These are phyloP conservation scores for Fusarium mundagurra DNA, from an alignment of 2,329 filamentous ascomycete species.

Conservation along the genomic window DNA sequence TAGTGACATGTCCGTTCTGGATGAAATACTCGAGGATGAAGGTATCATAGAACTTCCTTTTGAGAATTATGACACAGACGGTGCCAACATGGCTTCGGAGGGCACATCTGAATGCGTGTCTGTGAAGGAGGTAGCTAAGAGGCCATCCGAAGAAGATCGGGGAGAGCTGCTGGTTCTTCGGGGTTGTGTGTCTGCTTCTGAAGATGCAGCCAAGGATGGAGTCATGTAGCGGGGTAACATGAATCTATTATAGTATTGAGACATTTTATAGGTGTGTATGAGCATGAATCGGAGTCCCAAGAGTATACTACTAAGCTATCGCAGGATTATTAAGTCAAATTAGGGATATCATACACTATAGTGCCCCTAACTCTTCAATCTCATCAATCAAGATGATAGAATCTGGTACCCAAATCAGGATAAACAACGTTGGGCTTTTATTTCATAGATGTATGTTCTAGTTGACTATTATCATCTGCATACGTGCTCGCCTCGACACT, in stretches of 20 bases:
- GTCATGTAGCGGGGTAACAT: background rate
- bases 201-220: background rate
- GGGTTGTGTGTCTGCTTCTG: background rate
- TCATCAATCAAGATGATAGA: background rate
- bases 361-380: background rate
- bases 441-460: background rate
- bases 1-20: background rate
- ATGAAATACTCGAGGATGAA: slow-evolving; percentile 18
- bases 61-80: background rate
- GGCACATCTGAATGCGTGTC: background rate
- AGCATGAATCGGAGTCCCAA: background rate
- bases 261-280: background rate
- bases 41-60: background rate
- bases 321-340: background rate
- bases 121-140: background rate
- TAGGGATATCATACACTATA: background rate
- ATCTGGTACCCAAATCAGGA: background rate
- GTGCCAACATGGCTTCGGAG: background rate
- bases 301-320: background rate
- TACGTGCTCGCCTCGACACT: background rate
- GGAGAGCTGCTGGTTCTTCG: background rate
- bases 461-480: background rate
- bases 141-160: background rate
- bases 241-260: background rate
- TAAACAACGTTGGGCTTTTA: accelerated